Base-by-base conservation (phyloP, 805 yeast genomes). In the Saccharomyces cerevisiae region DNA sequence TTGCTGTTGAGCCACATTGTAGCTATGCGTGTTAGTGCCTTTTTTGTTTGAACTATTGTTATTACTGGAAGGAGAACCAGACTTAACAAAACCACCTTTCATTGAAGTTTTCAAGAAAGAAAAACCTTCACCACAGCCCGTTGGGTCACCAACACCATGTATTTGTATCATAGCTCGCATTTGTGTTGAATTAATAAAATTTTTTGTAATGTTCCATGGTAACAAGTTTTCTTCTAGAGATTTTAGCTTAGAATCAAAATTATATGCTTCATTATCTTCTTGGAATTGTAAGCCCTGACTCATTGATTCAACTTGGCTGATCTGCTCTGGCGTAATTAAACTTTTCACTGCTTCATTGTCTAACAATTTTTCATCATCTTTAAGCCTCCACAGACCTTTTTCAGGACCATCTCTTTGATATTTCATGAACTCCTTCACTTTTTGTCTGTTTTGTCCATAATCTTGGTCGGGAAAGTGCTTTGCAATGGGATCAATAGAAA, bases 391-490 rank as follows among this genome's bases (percentile, higher is more conserved):
- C 64, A 75, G 87, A 0, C 97, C 97, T 61, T 90, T 96, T 69
- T 91, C 97, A 6, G 85, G 89, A 11, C 98, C 98, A 41, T 85
- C 83, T 62, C 97, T 78, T 72, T 92, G 97, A 64, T 88, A 94
- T 64, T 91, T 97, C 99, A 94, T 94, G 63, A 94, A 94, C 72
- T 94, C 99, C 70, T 94, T 94, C 54, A 94, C 77, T 57, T 97
- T 78, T 72, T 92, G 98, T 62, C 99, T 80, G 67, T 89, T 92
- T 69, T 94, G 99, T 89, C 92, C 91, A 65, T 94, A 98, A 65
- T 87, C 91, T 70, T 91, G 97, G 61, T 90, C 98, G 0, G 99
- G 98, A 67, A 94, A 94, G 73, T 92, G 97, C 51, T 80, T 80
- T 0, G 96, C 83, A 24, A 94, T 88, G 59, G 94, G 98, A 59